Evolutionary conservation across 2,329 filamentous ascomycete genomes (phyloP).

Genomic region (Cucurbitaria berberidis): DNA sequence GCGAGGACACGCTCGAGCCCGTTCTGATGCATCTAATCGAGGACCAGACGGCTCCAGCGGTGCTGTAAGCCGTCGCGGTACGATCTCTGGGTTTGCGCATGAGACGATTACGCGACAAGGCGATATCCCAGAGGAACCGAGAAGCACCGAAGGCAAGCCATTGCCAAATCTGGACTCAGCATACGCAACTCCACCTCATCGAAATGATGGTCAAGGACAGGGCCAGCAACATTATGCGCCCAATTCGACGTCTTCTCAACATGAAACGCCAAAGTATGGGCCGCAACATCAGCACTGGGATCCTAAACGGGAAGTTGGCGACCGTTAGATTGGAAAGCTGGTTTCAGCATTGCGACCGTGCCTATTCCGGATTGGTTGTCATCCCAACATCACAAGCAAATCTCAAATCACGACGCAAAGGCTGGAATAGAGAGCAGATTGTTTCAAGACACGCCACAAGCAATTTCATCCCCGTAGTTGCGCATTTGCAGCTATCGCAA

Average conservation of each 20-base stretch:
- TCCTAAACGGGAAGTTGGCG: conserved; percentile 46
- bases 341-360: conserved; percentile 30
- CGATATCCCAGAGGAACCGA: conserved; percentile 33
- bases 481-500: conserved; percentile 36
- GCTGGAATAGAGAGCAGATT: conserved; percentile 9
- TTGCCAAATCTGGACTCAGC: conserved; percentile 26
- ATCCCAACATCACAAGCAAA: conserved; percentile 20
- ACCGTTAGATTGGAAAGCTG: conserved; percentile 35
- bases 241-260: conserved; percentile 34
- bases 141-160: conserved; percentile 30
- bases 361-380: conserved; percentile 19
- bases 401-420: conserved; percentile 2
- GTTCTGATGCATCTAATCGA: conserved; percentile 65
- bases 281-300: conserved; percentile 42
- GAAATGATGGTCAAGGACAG: conserved; percentile 32
- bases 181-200: conserved; percentile 28
- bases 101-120: conserved; percentile 35
- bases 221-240: conserved; percentile 34
- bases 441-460: conserved; percentile 28
- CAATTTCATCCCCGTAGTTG: conserved; percentile 24
- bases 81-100: conserved; percentile 40
- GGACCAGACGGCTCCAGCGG: conserved; percentile 38
- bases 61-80: conserved; percentile 43
- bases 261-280: conserved; percentile 44
- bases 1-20: conserved; percentile 67